Percentiles rank a stretch among this genome's conserved stretches.
Evolutionary conservation across 768 basidiomycete species (phyloP).

Genomic region (Butyriboletus loyo): DNA sequence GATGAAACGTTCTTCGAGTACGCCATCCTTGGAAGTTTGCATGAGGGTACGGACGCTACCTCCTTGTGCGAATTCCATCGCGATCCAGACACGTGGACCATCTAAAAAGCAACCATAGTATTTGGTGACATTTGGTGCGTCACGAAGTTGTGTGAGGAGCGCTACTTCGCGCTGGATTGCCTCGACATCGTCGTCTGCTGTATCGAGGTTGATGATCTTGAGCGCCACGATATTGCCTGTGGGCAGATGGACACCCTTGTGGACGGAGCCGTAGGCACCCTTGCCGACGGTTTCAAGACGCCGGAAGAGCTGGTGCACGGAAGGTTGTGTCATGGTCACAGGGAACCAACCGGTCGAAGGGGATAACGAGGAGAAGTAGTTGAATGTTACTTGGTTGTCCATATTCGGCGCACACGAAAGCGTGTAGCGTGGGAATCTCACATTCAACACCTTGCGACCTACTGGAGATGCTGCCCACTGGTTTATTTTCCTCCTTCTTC

Average conservation of each 20-base stretch:
- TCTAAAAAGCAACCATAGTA: slow-evolving; percentile 97
- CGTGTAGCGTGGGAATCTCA: slow-evolving; percentile 18
- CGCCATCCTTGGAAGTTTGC: slow-evolving; percentile 74
- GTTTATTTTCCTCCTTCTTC: slow-evolving; percentile 20
- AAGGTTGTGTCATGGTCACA: slow-evolving; percentile 43
- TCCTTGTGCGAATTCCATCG: slow-evolving; percentile 96
- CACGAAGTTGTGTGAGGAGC: slow-evolving; percentile 83
- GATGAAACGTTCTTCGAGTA: slow-evolving; percentile 86
- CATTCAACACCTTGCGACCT: neutral
- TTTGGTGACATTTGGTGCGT: slow-evolving; percentile 87
- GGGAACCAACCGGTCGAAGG: neutral
- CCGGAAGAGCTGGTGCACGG: slow-evolving; percentile 77
- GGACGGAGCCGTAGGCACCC: slow-evolving; percentile 94
- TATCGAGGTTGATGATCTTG: slow-evolving; percentile 99
- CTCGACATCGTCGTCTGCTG: slow-evolving; percentile 90
- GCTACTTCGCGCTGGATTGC: slow-evolving; percentile 97
- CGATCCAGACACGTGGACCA: slow-evolving; percentile 97
- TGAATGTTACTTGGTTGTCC: neutral
- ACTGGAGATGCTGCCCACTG: slow-evolving; percentile 10
- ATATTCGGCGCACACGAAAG: neutral
- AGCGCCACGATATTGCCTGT: slow-evolving; percentile 90
- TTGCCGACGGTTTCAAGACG: slow-evolving; percentile 92
- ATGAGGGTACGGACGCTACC: slow-evolving; percentile 92
- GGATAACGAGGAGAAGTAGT: neutral
- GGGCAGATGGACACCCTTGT: slow-evolving; percentile 81